phyloP scores from a whole-genome alignment of 306 rosid genomes.

The Begonia masoniana region DNA sequence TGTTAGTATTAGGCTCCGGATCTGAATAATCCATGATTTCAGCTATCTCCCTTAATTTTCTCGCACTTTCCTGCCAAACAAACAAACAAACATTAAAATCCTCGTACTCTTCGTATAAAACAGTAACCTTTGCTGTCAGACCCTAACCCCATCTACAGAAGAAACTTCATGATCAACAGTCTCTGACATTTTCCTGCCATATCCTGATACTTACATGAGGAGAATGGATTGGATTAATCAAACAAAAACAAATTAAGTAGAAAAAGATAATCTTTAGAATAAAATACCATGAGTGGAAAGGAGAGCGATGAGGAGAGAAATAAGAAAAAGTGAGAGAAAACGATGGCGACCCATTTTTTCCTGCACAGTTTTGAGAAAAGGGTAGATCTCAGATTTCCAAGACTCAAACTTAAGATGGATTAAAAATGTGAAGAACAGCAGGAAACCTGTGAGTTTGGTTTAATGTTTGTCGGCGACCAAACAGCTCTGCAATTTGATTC shows the following conservation, averaged over 20 bases:
- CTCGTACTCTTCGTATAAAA: neutral
- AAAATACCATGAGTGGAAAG: slow-evolving; percentile 30
- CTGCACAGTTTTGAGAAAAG: slow-evolving; percentile 5
- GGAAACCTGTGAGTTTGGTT: too few relatives aligned
- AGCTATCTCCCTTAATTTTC: slow-evolving; percentile 10
- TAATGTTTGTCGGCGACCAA: too few relatives aligned
- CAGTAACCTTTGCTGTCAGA: neutral
- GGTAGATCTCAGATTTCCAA: slow-evolving; percentile 8
- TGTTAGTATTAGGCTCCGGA: slow-evolving; percentile 64
- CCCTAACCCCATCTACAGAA: slow-evolving; percentile 1
- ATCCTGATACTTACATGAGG: slow-evolving; percentile 23
- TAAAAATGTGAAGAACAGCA: too few relatives aligned
- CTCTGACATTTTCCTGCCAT: slow-evolving; percentile 26
- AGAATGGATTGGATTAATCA: neutral
- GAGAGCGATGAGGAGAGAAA: slow-evolving; percentile 40
- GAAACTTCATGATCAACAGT: slow-evolving; percentile 11
- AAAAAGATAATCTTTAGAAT: neutral
- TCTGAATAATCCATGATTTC: slow-evolving; percentile 49
- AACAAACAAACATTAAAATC: neutral
- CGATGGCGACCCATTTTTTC: slow-evolving; percentile 33
- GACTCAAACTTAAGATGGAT: neutral
- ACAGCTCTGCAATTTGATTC: too few relatives aligned
- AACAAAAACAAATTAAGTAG: too few relatives aligned
- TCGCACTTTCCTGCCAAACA: slow-evolving; percentile 22
- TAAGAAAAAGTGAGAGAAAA: slow-evolving; percentile 26